A percentile compares a stretch with the other conserved stretches of the same genome.
Conservation (phyloP, 2,329 filamentous ascomycete species). For the Aspergillus sp. region DNA sequence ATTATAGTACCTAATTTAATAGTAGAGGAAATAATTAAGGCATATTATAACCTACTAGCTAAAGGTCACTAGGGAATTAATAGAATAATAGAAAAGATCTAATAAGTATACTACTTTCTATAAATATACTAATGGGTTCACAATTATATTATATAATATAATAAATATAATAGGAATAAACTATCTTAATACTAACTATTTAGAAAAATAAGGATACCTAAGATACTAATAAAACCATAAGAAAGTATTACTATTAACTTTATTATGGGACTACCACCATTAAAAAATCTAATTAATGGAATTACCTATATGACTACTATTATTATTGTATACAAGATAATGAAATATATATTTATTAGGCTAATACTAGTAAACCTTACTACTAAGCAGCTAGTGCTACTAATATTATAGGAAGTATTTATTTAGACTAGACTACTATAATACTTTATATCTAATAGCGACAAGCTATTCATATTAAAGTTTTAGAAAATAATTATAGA, state of each 20-base stretch:
- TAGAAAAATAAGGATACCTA: background rate
- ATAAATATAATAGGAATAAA: slow-evolving; percentile 1
- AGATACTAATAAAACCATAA: slow-evolving; percentile 3
- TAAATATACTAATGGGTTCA: slow-evolving; percentile 7
- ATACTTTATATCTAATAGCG: background rate
- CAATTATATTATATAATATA: slow-evolving; percentile 1
- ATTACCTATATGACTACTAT: background rate
- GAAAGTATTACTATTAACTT: background rate
- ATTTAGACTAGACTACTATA: background rate
- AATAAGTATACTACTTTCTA: slow-evolving; percentile 1
- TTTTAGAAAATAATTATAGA: background rate
- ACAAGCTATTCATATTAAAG: slow-evolving; percentile 1
- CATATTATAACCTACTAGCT: background rate
- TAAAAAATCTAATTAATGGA: background rate
- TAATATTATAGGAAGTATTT: background rate
- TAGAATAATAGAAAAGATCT: slow-evolving; percentile 1
- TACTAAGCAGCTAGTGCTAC: background rate
- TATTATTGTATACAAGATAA: background rate
- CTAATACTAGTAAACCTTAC: background rate
- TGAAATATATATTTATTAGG: slow-evolving; percentile 7
- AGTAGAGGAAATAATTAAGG: background rate
- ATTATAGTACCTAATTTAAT: background rate
- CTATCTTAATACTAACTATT: background rate
- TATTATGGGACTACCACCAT: background rate
- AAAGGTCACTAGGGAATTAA: background rate